Percentiles rank a stretch among this genome's conserved stretches.
Evolutionary conservation across 306 rosid species (phyloP).

Genomic region (Heteromeles arbutifolia): DNA sequence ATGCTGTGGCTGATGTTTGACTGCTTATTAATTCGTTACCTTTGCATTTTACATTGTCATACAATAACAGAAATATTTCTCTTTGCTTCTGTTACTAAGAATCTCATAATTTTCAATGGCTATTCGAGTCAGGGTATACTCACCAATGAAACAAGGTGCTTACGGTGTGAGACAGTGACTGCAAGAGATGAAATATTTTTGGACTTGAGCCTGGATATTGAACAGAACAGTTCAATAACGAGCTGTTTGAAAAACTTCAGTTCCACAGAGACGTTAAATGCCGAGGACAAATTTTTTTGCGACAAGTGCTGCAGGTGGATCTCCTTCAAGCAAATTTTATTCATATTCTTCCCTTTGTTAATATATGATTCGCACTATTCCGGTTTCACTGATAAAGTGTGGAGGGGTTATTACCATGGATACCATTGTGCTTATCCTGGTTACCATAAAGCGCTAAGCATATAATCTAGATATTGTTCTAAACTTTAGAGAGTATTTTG

Average conservation of each 20-base stretch:
- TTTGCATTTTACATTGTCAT: not conserved
- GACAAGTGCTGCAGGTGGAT: constrained; percentile 99
- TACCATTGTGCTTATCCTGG: not conserved
- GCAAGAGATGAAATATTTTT: constrained; percentile 97
- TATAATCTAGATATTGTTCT: not conserved
- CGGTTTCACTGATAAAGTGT: not conserved
- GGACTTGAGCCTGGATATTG: constrained; percentile 98
- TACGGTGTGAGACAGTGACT: constrained; percentile 96
- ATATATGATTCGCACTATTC: not conserved
- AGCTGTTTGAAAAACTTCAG: constrained; percentile 99
- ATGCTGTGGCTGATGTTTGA: not conserved
- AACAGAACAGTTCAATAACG: constrained; percentile 97
- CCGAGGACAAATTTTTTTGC: constrained; percentile 96
- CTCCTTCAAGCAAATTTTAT: not conserved
- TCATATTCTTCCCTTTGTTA: not conserved
- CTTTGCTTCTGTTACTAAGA: constrained; percentile 1
- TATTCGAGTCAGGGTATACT: constrained; percentile 75
- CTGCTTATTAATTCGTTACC: not conserved
- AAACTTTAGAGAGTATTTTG: not conserved
- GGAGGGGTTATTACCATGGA: not conserved
- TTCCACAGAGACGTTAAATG: constrained; percentile 94
- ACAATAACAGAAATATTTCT: not conserved
- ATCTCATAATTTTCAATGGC: constrained; percentile 31
- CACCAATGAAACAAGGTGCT: constrained; percentile 96
- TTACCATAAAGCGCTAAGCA: not conserved